These are phyloP conservation scores for Heliosperma pusillum DNA, from an alignment of 148 eudicot species.

Conservation along the genomic window DNA sequence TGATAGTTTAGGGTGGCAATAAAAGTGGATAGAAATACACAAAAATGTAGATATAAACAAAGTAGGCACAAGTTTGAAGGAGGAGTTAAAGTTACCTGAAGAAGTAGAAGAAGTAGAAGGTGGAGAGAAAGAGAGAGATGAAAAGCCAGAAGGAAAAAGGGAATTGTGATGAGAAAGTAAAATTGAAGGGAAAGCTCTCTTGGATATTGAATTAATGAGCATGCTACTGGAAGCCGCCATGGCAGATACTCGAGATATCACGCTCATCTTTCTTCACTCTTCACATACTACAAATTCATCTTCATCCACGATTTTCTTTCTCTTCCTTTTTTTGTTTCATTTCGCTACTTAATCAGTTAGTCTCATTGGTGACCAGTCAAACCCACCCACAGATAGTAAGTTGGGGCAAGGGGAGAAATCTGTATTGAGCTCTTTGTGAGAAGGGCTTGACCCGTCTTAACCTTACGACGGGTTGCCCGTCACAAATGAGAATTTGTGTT, in stretches of 20 bases:
- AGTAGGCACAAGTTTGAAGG: not conserved
- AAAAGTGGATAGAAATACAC: not conserved
- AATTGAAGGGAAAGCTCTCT: not conserved
- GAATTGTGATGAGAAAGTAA: not conserved
- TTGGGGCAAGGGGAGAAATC: no score
- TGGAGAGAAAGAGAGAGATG: slow-evolving; percentile 11
- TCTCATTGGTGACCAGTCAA: no score
- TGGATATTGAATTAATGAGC: slow-evolving; percentile 3
- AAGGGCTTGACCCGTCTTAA: no score
- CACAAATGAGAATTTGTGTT: no score
- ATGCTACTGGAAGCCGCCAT: slow-evolving; percentile 27
- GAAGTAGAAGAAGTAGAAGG: slow-evolving; percentile 5
- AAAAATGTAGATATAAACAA: not conserved
- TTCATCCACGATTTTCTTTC: not conserved
- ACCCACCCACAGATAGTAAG: no score
- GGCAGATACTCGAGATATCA: slow-evolving; percentile 15
- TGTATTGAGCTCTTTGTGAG: no score
- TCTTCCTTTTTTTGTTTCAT: not conserved
- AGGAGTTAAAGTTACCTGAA: slow-evolving; percentile 18
- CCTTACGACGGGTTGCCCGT: no score
- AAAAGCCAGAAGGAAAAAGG: not conserved
- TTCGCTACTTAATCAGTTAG: no score
- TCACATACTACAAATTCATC: not conserved
- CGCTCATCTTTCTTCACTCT: slow-evolving; percentile 16
- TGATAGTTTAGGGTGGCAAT: no score